A percentile compares a stretch with the other conserved stretches of the same genome.
These are phyloP conservation scores for Theileria annulata DNA, from an alignment of 169 alveolate genomes.

Conservation along the genomic window DNA sequence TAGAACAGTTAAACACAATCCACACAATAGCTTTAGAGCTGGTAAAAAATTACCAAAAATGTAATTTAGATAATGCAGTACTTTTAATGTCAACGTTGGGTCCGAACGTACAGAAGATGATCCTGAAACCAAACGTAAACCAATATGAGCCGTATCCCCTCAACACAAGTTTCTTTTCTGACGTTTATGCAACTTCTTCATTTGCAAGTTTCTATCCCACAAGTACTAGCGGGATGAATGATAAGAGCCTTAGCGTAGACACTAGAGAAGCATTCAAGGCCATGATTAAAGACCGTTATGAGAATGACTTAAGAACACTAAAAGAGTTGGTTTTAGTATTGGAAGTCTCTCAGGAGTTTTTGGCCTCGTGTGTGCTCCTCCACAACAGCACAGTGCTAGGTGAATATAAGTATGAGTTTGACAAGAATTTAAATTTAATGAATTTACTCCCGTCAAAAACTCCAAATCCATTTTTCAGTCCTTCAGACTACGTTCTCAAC, in stretches of 20 bases:
- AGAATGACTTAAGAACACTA: constrained; percentile 22
- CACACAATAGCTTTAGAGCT: constrained; percentile 21
- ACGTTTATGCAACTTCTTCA: background rate
- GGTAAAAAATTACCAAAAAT: constrained; percentile 24
- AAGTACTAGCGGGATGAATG: background rate
- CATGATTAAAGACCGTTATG: constrained; percentile 16
- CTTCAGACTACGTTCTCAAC: constrained; percentile 7
- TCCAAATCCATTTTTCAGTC: background rate
- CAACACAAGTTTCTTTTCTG: background rate
- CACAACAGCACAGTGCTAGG: constrained; percentile 46
- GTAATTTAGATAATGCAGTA: constrained; percentile 3
- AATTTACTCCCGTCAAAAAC: constrained; percentile 39
- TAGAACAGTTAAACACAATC: constrained; percentile 29
- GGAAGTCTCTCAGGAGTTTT: constrained; percentile 56
- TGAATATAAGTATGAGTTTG: constrained; percentile 52
- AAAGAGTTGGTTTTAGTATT: constrained; percentile 44
- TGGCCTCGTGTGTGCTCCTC: constrained; percentile 42
- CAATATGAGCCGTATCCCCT: constrained; percentile 6
- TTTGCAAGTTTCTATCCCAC: background rate
- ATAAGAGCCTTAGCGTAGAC: background rate
- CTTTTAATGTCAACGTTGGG: constrained; percentile 16
- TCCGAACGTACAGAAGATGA: constrained; percentile 28
- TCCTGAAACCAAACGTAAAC: constrained; percentile 18
- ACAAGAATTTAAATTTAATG: constrained; percentile 16
- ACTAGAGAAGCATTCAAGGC: background rate